A percentile compares a stretch with the other conserved stretches of the same genome.
Evolutionary conservation across 2,329 filamentous ascomycete genomes (phyloP).

Genomic region (Claviceps purpurea): DNA sequence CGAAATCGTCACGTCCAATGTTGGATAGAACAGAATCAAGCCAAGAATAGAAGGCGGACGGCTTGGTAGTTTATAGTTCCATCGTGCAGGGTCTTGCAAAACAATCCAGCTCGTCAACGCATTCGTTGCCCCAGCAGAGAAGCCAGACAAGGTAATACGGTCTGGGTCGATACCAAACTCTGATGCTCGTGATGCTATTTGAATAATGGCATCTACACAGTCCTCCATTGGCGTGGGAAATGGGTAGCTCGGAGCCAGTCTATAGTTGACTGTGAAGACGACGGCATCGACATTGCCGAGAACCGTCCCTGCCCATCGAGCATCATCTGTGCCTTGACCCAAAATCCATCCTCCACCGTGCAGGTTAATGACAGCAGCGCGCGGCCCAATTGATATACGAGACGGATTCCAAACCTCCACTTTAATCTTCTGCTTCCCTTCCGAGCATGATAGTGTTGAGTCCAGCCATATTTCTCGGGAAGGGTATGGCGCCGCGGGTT

Average conservation of each 20-base stretch:
- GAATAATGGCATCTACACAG: constrained; percentile 49
- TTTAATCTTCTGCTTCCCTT: constrained; percentile 26
- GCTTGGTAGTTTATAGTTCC: constrained; percentile 24
- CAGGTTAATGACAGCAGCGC: constrained; percentile 49
- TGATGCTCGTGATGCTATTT: constrained; percentile 40
- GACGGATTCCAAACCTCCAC: constrained; percentile 34
- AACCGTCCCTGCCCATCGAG: constrained; percentile 43
- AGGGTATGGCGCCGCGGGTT: constrained; percentile 25
- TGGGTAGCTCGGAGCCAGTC: constrained; percentile 50
- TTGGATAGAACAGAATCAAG: constrained; percentile 47
- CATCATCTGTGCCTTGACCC: constrained; percentile 49
- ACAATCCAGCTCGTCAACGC: constrained; percentile 34
- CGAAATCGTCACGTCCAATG: constrained; percentile 45
- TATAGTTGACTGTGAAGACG: constrained; percentile 52
- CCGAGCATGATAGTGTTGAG: constrained; percentile 25
- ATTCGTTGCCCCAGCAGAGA: constrained; percentile 48
- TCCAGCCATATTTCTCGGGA: constrained; percentile 28
- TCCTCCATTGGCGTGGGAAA: constrained; percentile 55
- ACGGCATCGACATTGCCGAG: constrained; percentile 39
- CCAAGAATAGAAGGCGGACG: constrained; percentile 35
- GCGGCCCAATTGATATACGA: constrained; percentile 19
- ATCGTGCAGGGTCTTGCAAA: constrained; percentile 28
- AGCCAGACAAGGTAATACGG: constrained; percentile 46
- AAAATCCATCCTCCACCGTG: constrained; percentile 56
- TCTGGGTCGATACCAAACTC: constrained; percentile 44